phyloP scores from a whole-genome alignment of 805 yeast species.

The Tetrapisispora iriomotensis region DNA sequence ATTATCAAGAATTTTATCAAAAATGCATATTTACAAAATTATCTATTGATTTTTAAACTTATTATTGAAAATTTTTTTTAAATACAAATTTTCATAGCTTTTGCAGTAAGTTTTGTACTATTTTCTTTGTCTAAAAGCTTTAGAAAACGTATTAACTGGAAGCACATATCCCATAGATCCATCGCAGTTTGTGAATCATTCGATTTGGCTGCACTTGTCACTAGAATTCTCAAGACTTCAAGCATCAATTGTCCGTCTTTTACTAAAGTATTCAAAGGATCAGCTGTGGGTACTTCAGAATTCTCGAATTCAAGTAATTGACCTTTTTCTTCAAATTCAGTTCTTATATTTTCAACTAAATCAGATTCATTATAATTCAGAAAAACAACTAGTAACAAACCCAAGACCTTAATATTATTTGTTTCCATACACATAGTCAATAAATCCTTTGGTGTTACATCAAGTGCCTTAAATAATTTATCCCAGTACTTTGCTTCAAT shows the following conservation, averaged over 20 bases:
- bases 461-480: conserved; percentile 15
- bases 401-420: conserved; percentile 25
- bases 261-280: conserved; percentile 13
- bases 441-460: conserved; percentile 26
- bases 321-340: neutral
- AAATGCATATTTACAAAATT: too few relatives aligned
- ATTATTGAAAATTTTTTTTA: neutral
- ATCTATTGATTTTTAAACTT: neutral
- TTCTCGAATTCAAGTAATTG: neutral
- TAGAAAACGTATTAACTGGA: conserved; percentile 24
- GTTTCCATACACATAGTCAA: conserved; percentile 24
- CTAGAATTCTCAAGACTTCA: conserved; percentile 23
- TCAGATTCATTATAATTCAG: conserved; percentile 24
- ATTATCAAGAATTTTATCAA: too few relatives aligned
- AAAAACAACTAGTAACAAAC: conserved; percentile 25
- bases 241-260: conserved; percentile 26
- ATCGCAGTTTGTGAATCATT: conserved; percentile 19
- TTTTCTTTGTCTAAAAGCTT: conserved; percentile 24
- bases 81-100: conserved; percentile 9
- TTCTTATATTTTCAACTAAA: conserved; percentile 1
- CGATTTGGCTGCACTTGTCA: conserved; percentile 22
- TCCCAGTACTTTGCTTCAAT: conserved; percentile 28
- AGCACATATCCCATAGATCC: conserved; percentile 30
- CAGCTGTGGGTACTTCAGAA: neutral
- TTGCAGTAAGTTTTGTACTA: conserved; percentile 15